Conservation (phyloP, 116 monocot species). For the Trichopus zeylanicus region DNA sequence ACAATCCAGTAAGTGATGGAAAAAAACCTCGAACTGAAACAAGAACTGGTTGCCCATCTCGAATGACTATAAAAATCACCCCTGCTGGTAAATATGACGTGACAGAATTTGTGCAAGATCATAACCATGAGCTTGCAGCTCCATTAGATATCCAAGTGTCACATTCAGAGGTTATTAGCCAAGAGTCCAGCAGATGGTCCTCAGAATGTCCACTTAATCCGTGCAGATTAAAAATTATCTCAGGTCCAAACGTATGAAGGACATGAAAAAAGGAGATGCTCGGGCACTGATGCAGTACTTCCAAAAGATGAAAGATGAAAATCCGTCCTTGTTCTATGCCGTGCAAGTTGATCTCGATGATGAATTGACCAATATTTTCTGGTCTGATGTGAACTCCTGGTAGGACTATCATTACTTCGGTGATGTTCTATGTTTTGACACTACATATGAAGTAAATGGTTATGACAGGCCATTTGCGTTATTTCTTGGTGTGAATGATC, state of each 20-base stretch:
- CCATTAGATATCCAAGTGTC: conserved; percentile 24
- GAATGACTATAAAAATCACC: conserved; percentile 31
- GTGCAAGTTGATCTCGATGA: conserved; percentile 55
- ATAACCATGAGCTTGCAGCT: conserved; percentile 26
- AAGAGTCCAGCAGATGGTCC: conserved; percentile 14
- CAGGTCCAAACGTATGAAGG: conserved; percentile 21
- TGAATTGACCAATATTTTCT: conserved; percentile 44
- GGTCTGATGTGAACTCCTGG: conserved; percentile 41
- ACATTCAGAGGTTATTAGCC: conserved; percentile 12
- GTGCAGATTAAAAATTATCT: conserved; percentile 36
- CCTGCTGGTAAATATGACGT: conserved; percentile 16
- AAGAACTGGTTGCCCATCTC: conserved; percentile 34
- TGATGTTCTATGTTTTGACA: conserved; percentile 57
- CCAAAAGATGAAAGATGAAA: conserved; percentile 37
- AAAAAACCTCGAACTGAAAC: conserved; percentile 46
- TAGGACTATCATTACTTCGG: conserved; percentile 48
- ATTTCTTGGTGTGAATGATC: conserved; percentile 57
- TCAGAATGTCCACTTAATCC: conserved; percentile 22
- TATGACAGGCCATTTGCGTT: conserved; percentile 37
- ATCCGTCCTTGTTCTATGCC: conserved; percentile 46
- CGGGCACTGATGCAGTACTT: conserved; percentile 43
- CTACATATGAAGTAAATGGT: conserved; percentile 26
- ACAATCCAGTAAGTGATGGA: conserved; percentile 6
- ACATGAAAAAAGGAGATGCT: conserved; percentile 42
- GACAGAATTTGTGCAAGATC: conserved; percentile 21